Conservation (phyloP, 441 rosid species). For the Aquilaria agallochum region DNA sequence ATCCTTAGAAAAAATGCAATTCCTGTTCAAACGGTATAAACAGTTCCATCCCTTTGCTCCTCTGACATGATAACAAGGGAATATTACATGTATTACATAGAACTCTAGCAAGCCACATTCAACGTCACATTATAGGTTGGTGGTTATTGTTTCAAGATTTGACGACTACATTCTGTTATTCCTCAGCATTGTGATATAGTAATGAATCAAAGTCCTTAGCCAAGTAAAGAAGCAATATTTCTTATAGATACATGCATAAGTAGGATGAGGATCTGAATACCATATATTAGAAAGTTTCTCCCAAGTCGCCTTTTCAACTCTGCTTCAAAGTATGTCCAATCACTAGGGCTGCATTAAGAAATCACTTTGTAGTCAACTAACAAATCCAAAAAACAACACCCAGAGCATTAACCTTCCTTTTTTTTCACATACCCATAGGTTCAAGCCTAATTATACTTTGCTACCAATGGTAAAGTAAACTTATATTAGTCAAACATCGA, state of each 20-base stretch:
- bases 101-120: too few relatives aligned
- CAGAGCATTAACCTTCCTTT: neutral
- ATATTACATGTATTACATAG: too few relatives aligned
- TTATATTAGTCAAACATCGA: neutral
- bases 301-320: slow-evolving; percentile 91
- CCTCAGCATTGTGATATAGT: too few relatives aligned
- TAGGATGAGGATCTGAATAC: slow-evolving; percentile 29
- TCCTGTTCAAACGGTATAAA: too few relatives aligned
- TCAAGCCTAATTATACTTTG: neutral
- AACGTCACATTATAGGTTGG: too few relatives aligned
- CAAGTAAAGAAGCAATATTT: neutral
- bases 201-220: too few relatives aligned
- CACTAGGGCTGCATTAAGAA: slow-evolving; percentile 69
- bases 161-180: too few relatives aligned
- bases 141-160: too few relatives aligned
- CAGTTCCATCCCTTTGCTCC: too few relatives aligned
- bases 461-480: too few relatives aligned
- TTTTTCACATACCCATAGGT: neutral
- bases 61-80: too few relatives aligned
- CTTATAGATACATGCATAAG: neutral
- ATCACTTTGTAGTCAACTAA: slow-evolving; percentile 5
- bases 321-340: slow-evolving; percentile 88
- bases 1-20: too few relatives aligned
- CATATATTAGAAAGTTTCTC: slow-evolving; percentile 70
- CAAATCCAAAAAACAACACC: neutral